Base-by-base conservation (phyloP, 352 stramenopile genomes). In the Globisporangium emineosum region DNA sequence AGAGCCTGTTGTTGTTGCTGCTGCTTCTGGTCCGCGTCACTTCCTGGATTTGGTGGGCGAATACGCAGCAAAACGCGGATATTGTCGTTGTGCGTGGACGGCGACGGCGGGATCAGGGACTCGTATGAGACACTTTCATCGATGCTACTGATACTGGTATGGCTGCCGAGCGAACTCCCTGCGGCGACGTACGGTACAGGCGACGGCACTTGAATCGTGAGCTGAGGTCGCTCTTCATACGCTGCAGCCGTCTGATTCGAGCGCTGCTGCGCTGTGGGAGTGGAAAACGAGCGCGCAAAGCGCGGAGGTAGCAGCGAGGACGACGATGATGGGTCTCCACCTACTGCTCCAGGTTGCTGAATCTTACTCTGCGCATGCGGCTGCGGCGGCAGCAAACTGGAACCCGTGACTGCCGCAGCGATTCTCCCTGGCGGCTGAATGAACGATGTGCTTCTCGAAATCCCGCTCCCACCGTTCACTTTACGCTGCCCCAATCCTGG, bases 61-160 rank as follows among this genome's bases (percentile, higher is more conserved):
- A 93, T 89, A 27, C 84, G 80, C n/a, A 93, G 60, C 58, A 93
- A 37, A 19, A 89, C 83, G 49, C 84, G 84, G 56, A 93, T 93
- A 49, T 77, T 93, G 60, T 93, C 82, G 21, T 66, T 64, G 29
- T 73, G 62, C 25, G 60, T 57, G 40, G 68, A 57, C 17, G 58
- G 52, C 1, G 65, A 56, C 19, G 53, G 35, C 0, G 62, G 49
- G 29, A 64, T 47, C 33, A 67, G 47, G 54, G 72, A 57, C 27
- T 59, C n/a, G 37, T 49, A 71, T 69, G 58, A 45, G 50, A 67
- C 23, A 50, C 66, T 55, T 53, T 72, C 64, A 37, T 51, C 56
- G 49, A 66, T 68, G 61, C 52, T 67, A 42, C 32, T 32, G 21
- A 32, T 29, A 37, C 35, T 40, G 19, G 19, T 51, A 30, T 30